Conservation (phyloP, 805 yeast genomes). For the Pichia eremophila region DNA sequence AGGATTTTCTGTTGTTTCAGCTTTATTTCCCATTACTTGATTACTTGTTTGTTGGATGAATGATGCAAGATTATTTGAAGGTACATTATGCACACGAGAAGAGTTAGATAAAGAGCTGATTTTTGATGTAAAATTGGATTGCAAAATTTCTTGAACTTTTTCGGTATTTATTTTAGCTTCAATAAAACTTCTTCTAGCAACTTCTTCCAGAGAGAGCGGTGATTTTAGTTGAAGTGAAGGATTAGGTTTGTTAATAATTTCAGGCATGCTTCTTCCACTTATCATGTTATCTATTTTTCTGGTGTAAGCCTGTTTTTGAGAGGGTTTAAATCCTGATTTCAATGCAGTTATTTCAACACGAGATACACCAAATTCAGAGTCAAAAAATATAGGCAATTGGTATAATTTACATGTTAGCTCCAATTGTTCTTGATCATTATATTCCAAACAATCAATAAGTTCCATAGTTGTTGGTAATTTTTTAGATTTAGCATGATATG, state of each 20-base stretch:
- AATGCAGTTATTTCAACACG: conserved; percentile 36
- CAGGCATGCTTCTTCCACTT: conserved; percentile 19
- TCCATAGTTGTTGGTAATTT: conserved; percentile 42
- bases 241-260: conserved; percentile 28
- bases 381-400: conserved; percentile 36
- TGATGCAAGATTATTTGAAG: no score
- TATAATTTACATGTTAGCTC: conserved; percentile 53
- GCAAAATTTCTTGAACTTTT: conserved; percentile 5
- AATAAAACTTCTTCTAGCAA: conserved; percentile 17
- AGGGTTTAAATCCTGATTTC: conserved; percentile 22
- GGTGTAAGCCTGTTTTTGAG: conserved; percentile 39
- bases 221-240: conserved; percentile 10
- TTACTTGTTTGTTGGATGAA: no score
- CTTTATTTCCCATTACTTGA: no score
- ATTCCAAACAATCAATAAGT: conserved; percentile 49
- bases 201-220: conserved; percentile 11
- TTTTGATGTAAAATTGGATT: background rate
- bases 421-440: conserved; percentile 50
- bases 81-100: no score
- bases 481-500: conserved; percentile 63
- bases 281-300: conserved; percentile 32
- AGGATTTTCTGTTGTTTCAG: no score
- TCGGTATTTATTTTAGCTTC: conserved; percentile 11
- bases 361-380: conserved; percentile 20
- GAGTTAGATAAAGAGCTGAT: background rate